Evolutionary conservation across 306 rosid genomes (phyloP).

Genomic region (Trichosanthes truncata): DNA sequence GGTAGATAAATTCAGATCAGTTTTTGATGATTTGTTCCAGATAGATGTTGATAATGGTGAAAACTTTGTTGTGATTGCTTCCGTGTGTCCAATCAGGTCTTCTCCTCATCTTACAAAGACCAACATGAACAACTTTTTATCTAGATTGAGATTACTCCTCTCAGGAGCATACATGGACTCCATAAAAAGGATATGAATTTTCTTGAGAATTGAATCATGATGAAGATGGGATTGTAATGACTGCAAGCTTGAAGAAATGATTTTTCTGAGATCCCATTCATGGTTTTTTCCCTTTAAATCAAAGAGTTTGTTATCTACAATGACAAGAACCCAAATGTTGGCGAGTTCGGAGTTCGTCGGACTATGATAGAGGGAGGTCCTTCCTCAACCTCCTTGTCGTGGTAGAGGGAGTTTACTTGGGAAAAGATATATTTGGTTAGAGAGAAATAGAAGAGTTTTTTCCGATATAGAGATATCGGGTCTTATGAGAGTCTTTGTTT

Average conservation of each 20-base stretch:
- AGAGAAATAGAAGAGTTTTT: too few species aligned
- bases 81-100: slow-evolving; percentile 21
- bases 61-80: slow-evolving; percentile 58
- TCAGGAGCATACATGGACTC: slow-evolving; percentile 48
- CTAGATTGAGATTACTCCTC: slow-evolving; percentile 32
- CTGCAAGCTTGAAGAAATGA: background rate
- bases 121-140: slow-evolving; percentile 23
- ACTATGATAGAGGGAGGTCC: too few species aligned
- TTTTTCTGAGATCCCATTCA: background rate
- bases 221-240: background rate
- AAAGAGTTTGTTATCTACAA: background rate
- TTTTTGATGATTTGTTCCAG: slow-evolving; percentile 48
- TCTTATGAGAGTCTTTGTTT: background rate
- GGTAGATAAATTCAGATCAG: slow-evolving; percentile 27
- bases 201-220: background rate
- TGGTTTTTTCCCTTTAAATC: too few species aligned
- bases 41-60: slow-evolving; percentile 71
- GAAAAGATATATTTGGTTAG: too few species aligned
- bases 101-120: slow-evolving; percentile 18
- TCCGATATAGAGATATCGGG: background rate
- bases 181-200: slow-evolving; percentile 27
- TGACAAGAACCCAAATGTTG: background rate
- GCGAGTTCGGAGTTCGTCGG: too few species aligned
- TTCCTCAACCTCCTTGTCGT: too few species aligned
- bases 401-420: too few species aligned